Conservation (phyloP, 176 grass and related monocot species). For the Elymus sibiricus region DNA sequence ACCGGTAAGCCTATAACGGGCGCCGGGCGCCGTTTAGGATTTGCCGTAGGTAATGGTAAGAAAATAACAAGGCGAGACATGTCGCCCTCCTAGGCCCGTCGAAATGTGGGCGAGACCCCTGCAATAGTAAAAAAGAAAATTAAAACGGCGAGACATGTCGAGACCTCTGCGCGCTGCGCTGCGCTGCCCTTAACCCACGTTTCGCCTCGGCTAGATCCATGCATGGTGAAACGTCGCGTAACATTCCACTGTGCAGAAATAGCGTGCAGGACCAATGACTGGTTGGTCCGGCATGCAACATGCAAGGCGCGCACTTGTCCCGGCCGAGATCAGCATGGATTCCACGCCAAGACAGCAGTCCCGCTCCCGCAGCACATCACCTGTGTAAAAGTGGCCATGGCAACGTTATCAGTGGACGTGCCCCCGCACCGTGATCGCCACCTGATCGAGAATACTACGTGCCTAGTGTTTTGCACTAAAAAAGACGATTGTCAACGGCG, state of each 20-base stretch:
- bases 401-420: not conserved
- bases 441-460: too few species aligned
- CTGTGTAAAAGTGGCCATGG: not conserved
- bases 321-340: not conserved
- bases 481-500: not conserved
- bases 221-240: not conserved
- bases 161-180: not conserved
- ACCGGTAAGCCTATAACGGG: too few species aligned
- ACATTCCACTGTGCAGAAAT: not conserved
- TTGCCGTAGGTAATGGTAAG: too few species aligned
- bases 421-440: not conserved
- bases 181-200: not conserved
- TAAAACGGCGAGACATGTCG: not conserved
- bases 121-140: too few species aligned
- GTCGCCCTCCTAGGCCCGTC: not conserved
- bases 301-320: not conserved
- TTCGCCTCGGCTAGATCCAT: not conserved
- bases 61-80: too few species aligned
- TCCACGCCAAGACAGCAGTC: not conserved
- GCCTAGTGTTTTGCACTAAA: not conserved
- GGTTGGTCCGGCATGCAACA: not conserved
- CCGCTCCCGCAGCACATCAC: not conserved
- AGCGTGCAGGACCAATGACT: not conserved
- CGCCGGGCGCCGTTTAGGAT: too few species aligned
- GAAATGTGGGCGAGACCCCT: not conserved